Evolutionary conservation across 768 basidiomycete genomes (phyloP).

Genomic region (Chalciporus piperatus): DNA sequence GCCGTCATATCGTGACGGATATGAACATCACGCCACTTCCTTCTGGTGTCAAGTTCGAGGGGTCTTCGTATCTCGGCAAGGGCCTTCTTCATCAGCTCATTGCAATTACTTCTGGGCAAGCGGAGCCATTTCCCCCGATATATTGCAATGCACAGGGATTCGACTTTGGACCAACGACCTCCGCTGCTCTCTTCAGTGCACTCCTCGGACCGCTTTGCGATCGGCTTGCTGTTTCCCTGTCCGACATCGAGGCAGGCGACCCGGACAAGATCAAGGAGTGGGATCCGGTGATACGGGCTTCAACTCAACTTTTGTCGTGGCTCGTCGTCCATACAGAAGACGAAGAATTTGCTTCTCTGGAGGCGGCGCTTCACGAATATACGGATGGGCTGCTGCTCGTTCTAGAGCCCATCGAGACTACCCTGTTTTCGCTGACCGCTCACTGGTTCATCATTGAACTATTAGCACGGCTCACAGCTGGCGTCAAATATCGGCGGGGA

Average conservation of each 20-base stretch:
- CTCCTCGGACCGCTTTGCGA: slow-evolving; percentile 48
- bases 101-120: slow-evolving; percentile 31
- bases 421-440: slow-evolving; percentile 39
- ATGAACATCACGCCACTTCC: slow-evolving; percentile 49
- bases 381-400: slow-evolving; percentile 37
- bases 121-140: slow-evolving; percentile 29
- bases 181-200: slow-evolving; percentile 41
- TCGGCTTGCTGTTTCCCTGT: slow-evolving; percentile 38
- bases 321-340: slow-evolving; percentile 35
- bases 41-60: slow-evolving; percentile 50
- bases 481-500: slow-evolving; percentile 27
- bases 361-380: slow-evolving; percentile 34
- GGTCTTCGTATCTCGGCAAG: slow-evolving; percentile 53
- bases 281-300: slow-evolving; percentile 37
- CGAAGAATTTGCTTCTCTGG: slow-evolving; percentile 31
- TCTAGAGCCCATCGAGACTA: slow-evolving; percentile 37
- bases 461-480: slow-evolving; percentile 36
- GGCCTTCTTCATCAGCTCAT: slow-evolving; percentile 61
- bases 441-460: slow-evolving; percentile 68
- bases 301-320: slow-evolving; percentile 49
- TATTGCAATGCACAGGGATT: slow-evolving; percentile 38
- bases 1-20: slow-evolving; percentile 40
- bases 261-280: slow-evolving; percentile 34
- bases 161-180: slow-evolving; percentile 42
- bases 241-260: slow-evolving; percentile 31